These are phyloP conservation scores for Lentinula sp. DNA, from an alignment of 768 basidiomycete species.

Conservation along the genomic window DNA sequence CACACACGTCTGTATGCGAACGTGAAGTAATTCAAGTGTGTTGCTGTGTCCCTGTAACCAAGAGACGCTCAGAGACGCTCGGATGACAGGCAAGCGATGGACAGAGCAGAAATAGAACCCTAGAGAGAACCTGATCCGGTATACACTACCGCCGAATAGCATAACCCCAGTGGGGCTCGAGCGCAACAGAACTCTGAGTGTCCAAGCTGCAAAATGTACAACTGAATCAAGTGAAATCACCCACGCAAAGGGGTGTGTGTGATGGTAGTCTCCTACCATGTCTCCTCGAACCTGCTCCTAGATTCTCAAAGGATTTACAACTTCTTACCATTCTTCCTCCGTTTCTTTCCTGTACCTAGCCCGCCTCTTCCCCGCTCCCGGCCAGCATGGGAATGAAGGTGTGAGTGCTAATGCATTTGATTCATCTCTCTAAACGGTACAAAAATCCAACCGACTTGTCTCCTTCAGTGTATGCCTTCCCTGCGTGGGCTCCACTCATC, in stretches of 20 bases:
- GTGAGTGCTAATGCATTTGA: slow-evolving; percentile 9
- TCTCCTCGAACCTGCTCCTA: too few relatives aligned
- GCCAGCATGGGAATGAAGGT: not conserved
- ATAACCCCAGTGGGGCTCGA: not conserved
- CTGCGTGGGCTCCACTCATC: not conserved
- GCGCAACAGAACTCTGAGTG: too few relatives aligned
- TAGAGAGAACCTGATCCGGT: not conserved
- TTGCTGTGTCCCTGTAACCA: not conserved
- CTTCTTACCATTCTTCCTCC: too few relatives aligned
- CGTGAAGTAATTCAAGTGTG: not conserved
- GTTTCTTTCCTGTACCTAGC: too few relatives aligned
- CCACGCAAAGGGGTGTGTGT: too few relatives aligned
- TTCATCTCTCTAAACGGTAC: not conserved
- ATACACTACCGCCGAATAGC: not conserved
- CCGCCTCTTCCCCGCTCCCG: not conserved
- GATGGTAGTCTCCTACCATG: too few relatives aligned
- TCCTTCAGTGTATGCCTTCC: not conserved
- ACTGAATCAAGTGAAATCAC: too few relatives aligned
- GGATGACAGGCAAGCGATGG: not conserved
- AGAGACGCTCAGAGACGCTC: not conserved
- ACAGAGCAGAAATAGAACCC: not conserved
- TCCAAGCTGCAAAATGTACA: too few relatives aligned
- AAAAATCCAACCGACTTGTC: not conserved
- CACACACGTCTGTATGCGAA: not conserved
- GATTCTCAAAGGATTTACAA: too few relatives aligned